Base-by-base conservation (phyloP, 2,329 filamentous ascomycete genomes). In the Nakataea oryzae region DNA sequence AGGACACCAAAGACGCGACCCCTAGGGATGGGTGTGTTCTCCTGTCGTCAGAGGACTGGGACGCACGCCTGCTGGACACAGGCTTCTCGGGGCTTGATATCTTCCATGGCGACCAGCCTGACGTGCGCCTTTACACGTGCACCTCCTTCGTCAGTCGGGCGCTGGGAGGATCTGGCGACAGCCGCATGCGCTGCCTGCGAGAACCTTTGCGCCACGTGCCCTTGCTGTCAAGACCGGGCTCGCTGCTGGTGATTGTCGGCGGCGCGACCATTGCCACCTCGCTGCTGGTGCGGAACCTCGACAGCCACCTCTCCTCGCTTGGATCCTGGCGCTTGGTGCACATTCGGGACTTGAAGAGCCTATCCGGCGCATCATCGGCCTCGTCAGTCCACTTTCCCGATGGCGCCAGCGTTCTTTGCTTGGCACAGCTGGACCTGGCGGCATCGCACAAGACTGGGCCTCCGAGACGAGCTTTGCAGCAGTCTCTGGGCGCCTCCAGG, bases 21-120 rank as follows among this genome's bases (percentile, higher is more conserved):
- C 70, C 67, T 47, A 64, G 69, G 57, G 65, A 65, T 60, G 68
- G 66, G 64, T 68, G 67, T 21, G 69, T 69, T 27, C 66, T 69
- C 28, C 66, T 70, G 54, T 67, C 69, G 9, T 65, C 68, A 27
- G 67, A 67, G 28, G 66, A 64, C 61, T 71, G 70, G 69, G 70
- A 70, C 28, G 60, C 66, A 57, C 67, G 65, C 59, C 67, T 71
- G 55, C 67, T 68, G 41, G 64, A 64, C 8, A 65, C 67, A 21
- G 69, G 69, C 26, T 71, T 70, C 62, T 64, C 62, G 13, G 69
- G 69, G 17, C 65, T 68, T 47, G 70, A 71, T 58, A 63, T 68
- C 50, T 68, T 66, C 63, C 69, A 66, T 66, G 68, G 67, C 17
- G 69, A 71, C 47, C 68, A 62, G 47, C 29, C 47, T n/a, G 28